Base-by-base conservation (phyloP, 2,329 filamentous ascomycete species). In the Colletotrichum euphorbiae region DNA sequence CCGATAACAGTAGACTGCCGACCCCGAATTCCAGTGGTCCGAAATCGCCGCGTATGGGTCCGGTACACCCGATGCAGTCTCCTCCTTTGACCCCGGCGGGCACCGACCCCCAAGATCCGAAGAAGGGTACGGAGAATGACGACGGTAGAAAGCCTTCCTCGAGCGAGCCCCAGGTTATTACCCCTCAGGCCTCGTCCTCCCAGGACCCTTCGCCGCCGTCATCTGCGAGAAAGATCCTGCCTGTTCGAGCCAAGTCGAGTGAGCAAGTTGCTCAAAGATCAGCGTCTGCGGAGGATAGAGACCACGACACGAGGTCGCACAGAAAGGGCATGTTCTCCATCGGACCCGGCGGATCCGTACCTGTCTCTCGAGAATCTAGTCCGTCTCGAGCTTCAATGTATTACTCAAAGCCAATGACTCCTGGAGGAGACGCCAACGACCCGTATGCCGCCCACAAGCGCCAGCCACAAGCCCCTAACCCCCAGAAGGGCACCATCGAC, bases 31-130 rank as follows among this genome's bases (percentile, higher is more conserved):
- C 91, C 71, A 90, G 90, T 60, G 83, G 83, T 67, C 87, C 85
- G 72, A 85, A 87, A 69, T 94, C 91, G 65, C 90, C 91, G 33
- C 86, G 85, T 76, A 82, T 89, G 45, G 92, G 90, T 71, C 91
- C 92, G 69, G 86, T 87, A 69, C 89, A 90, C 67, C 88, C 91
- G 65, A 87, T 97, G 81, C 92, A 95, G 73, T 97, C 94, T 11
- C 95, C 95, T 72, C 94, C 94, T 46, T 85, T 98, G 59, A 98
- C 94, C 12, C 95, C 95, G 17, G 90, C 93, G 62, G 94, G 90
- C 58, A 95, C 93, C 48, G 81, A 81, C 19, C 80, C 79, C 40
- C 75, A 77, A 45, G 82, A 83, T 48, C 73, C 74, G 21, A 77
- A 76, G 50, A 76, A 71, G 42, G 71, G 73, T 3, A 72, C 74